Evolutionary conservation across 768 basidiomycete genomes (phyloP), one percentile per base, ranked within the genome.

Genomic region (Polyporus arcularius): DNA sequence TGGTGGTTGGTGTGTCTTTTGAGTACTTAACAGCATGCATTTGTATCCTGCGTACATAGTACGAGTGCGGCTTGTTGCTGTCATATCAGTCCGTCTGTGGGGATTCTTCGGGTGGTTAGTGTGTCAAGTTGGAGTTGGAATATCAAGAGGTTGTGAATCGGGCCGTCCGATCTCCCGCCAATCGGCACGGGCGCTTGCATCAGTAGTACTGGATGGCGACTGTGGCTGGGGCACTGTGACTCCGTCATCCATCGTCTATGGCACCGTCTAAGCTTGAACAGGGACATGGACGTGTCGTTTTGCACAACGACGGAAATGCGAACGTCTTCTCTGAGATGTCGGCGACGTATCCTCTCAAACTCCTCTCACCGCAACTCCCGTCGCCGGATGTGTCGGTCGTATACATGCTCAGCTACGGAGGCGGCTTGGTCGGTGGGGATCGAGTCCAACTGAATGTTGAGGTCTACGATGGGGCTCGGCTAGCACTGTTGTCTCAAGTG

Each of bases 351-450:
- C 95, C 95, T 9, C 79, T 97, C 67, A 96, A 96, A 72, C 84
- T 97, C 38, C 77, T 96, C 57, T 88, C 94, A 3, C 92, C 94
- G 2, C 80, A 80, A 50, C 74, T 85, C 10, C 63, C 74, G 41
- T 74, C 76, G 41, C 74, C 78, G 32, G 72, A 77, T 4, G 79
- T 92, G 35, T 89, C 84, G 10, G 75, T 91, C 52, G 86, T 85
- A 16, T 98, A 97, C 67, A 78, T 92, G 16, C 72, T 98, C 59
- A 87, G 85, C 39, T 98, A 98, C 66, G 96, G 96, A 0, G 96
- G 96, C 11, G 96, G 96, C 3, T 80, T 98, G 10, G 90, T 98
- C 40, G 86, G 88, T 5, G 94, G 94, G 0, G 96, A 98, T 75
- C 73, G 78, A 30, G 77, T 97, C 53, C 73, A 80, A 46, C 71